Evolutionary conservation across 2,329 filamentous ascomycete species (phyloP), one percentile per base, ranked within the genome.

Genomic region (Monilinia fructicola): DNA sequence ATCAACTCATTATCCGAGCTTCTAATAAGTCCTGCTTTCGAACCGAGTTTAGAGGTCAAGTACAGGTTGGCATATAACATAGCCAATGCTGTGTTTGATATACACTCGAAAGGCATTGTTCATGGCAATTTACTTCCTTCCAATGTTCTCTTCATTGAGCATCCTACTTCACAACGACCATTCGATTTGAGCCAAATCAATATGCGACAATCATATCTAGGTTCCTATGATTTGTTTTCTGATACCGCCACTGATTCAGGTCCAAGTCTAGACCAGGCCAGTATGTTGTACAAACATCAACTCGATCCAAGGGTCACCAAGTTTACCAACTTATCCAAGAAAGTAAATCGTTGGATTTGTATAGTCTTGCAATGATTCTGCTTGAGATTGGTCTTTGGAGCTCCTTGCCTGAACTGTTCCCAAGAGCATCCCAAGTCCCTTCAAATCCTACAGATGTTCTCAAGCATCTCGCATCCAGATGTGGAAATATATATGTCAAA

Each of bases 371-470:
- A 23, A 85, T 92, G 78, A 79, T 92, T 4, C 81, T 94, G 0
- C 80, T 93, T 3, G 91, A 91, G 9, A 86, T 93, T 64, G 91
- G 91, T 9, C 78, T 93, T 11, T 94, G 91, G 91, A 86, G 85
- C 4, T 87, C 86, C 14, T 80, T 92, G 21, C 78, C 69, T 0
- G 73, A 76, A 44, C 71, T 77, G 48, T 74, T 75, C 64, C 71
- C 74, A 26, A 68, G 64, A 18, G 68, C 65, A n/a, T 66, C 71
- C 35, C 60, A 70, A 18, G 69, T 75, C 10, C 73, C 74, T 3
- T 69, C 72, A 26, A 74, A 74, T 28, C 68, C 73, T 23, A 64
- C 71, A 6, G 67, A 50, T 18, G 67, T 73, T 9, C 69, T 75
- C 46, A 73, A 75, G 64, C 69, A 72, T 50, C 73, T 77, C 42